Evolutionary conservation across 768 basidiomycete genomes (phyloP).

Genomic region (Chalciporus chontae): DNA sequence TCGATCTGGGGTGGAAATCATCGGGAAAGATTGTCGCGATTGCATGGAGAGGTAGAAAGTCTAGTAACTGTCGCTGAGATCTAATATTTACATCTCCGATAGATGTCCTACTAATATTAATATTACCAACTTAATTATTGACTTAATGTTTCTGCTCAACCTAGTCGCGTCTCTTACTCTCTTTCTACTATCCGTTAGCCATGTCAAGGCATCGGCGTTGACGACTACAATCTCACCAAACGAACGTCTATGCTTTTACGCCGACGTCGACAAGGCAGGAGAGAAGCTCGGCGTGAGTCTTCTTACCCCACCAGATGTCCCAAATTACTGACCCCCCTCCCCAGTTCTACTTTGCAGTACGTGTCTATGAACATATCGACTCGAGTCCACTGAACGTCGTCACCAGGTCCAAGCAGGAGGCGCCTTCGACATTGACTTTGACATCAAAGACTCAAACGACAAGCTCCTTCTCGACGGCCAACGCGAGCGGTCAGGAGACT

Average conservation of each 20-base stretch:
- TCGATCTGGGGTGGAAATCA: constrained; percentile 15
- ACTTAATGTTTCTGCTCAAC: constrained; percentile 16
- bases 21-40: background rate
- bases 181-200: constrained; percentile 32
- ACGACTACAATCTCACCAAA: constrained; percentile 78
- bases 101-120: too few species aligned
- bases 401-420: constrained; percentile 92
- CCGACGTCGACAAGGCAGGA: constrained; percentile 92
- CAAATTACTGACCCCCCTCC: constrained; percentile 10
- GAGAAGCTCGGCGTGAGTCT: constrained; percentile 82
- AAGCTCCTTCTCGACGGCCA: constrained; percentile 83
- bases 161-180: constrained; percentile 20
- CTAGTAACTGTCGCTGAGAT: too few species aligned
- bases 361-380: constrained; percentile 23
- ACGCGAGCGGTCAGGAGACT: constrained; percentile 94
- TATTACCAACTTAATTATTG: too few species aligned
- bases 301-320: background rate
- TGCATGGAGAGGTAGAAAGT: too few species aligned
- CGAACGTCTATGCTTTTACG: constrained; percentile 88
- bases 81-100: constrained; percentile 16
- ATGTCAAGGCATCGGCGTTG: constrained; percentile 57
- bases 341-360: constrained; percentile 95
- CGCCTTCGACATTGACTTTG: constrained; percentile 93
- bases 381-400: background rate
- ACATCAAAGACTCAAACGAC: constrained; percentile 87